Base-by-base conservation (phyloP, 2,329 filamentous ascomycete species). In the Fusarium heterosporum region DNA sequence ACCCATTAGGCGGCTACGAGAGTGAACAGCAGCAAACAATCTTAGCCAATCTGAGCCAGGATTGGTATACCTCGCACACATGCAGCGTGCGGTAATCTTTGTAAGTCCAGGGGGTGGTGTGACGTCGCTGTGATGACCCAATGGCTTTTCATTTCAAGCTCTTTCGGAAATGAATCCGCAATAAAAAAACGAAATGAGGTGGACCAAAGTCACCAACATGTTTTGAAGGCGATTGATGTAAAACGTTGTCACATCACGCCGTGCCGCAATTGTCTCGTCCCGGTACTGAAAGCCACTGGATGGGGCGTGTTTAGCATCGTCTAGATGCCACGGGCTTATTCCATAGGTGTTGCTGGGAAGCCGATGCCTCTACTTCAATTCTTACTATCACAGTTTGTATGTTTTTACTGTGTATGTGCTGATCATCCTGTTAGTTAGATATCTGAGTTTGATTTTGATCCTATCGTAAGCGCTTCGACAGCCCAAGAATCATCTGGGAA, bases 101-200 rank as follows among this genome's bases (percentile, higher is more conserved):
- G n/a, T 41, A 54, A 41, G 48, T 52, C 14, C 61, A 54, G 49
- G 64, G 64, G 64, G 54, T 71, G 61, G 60, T 71, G 64, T 71
- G 70, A 72, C 61, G 61, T 55, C 42, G 58, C 41, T 55, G 47
- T 57, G 59, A 55, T 60, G 58, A 49, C 51, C 52, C 55, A 51
- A 47, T 36, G 51, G 26, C 53, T 43, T 45, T 50, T 55, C 60
- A 61, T 67, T 54, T 66, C 55, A 66, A 55, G 55, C 55, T 56
- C 43, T 28, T 28, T 22, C 66, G 70, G 71, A 73, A 73, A 73
- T 73, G 72, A 73, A 71, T 40, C 43, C 45, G 61, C 59, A 30
- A 61, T 48, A 14, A 34, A 45, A 61, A 64, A 64, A 64, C 69
- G 70, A 73, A 72, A 73, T 73, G 71, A 73, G 61, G 55, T 64